Conservation (phyloP, 805 yeast genomes). For the Kockiozyma suomiensis region DNA sequence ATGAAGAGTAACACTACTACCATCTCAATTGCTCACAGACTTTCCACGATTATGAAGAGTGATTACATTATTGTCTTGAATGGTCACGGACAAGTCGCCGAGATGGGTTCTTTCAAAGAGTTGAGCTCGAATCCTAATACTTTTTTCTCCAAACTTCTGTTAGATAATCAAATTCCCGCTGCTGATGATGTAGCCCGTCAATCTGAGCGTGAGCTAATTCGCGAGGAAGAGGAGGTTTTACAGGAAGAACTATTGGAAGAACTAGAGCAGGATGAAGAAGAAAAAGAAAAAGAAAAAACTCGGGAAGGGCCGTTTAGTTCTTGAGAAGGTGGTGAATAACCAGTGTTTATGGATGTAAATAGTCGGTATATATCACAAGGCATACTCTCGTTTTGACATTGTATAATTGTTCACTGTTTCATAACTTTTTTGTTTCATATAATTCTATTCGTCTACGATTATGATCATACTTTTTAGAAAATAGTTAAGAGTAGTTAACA, state of each 20-base stretch:
- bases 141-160: conserved; percentile 29
- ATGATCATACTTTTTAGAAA: too few relatives aligned
- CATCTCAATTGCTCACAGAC: conserved; percentile 87
- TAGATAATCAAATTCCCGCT: conserved; percentile 21
- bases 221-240: conserved; percentile 29
- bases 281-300: conserved; percentile 5
- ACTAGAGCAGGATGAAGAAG: conserved; percentile 28
- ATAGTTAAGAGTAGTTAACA: too few relatives aligned
- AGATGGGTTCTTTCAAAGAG: conserved; percentile 62
- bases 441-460: not conserved
- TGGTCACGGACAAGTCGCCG: conserved; percentile 71
- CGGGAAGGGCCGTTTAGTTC: conserved; percentile 22
- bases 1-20: conserved; percentile 58
- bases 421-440: not conserved
- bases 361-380: not conserved
- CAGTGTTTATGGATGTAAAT: not conserved
- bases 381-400: not conserved
- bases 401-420: not conserved
- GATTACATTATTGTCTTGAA: conserved; percentile 79
- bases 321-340: not conserved
- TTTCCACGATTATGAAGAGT: conserved; percentile 83
- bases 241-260: conserved; percentile 31
- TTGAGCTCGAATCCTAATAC: conserved; percentile 47
- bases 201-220: conserved; percentile 4
- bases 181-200: not conserved